Percentiles rank a stretch among this genome's conserved stretches.
Conservation (phyloP, 192 early-diverging fungal genomes). For the Gaertneriomyces sp. region DNA sequence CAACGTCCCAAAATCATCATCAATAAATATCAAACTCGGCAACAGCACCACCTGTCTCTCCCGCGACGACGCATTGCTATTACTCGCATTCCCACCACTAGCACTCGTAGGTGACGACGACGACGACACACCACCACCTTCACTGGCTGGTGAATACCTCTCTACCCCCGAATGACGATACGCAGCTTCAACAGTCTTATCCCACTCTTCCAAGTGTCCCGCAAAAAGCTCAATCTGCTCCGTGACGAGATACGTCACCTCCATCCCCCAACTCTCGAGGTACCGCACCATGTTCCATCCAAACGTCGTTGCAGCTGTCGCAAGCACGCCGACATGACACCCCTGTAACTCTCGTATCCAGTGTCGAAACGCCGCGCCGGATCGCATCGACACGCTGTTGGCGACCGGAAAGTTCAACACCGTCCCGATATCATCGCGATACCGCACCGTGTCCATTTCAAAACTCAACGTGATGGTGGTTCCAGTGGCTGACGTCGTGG, state of each 20-base stretch:
- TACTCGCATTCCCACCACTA: too few relatives aligned
- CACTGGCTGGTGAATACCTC: too few relatives aligned
- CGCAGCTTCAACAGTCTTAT: too few relatives aligned
- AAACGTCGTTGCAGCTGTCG: constrained; percentile 8
- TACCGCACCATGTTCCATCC: constrained; percentile 24
- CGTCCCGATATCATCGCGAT: constrained; percentile 13
- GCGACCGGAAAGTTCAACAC: constrained; percentile 2
- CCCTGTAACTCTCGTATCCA: constrained; percentile 12
- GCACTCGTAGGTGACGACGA: too few relatives aligned
- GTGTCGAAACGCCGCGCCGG: constrained; percentile 14
- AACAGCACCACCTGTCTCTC: too few relatives aligned
- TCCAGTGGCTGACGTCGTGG: neutral
- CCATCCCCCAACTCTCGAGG: constrained; percentile 33
- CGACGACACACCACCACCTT: too few relatives aligned
- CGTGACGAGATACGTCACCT: constrained; percentile 13
- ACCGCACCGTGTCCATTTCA: constrained; percentile 23
- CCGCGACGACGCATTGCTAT: too few relatives aligned
- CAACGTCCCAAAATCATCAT: constrained; percentile 33
- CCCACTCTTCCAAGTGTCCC: too few relatives aligned
- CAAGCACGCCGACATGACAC: constrained; percentile 18
- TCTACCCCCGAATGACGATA: too few relatives aligned
- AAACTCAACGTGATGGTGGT: constrained; percentile 10
- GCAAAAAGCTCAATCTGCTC: too few relatives aligned
- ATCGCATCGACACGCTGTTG: constrained; percentile 12
- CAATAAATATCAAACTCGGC: constrained; percentile 14